These are phyloP conservation scores for Viridothelium virens DNA, from an alignment of 495 filamentous ascomycete species.

Conservation along the genomic window DNA sequence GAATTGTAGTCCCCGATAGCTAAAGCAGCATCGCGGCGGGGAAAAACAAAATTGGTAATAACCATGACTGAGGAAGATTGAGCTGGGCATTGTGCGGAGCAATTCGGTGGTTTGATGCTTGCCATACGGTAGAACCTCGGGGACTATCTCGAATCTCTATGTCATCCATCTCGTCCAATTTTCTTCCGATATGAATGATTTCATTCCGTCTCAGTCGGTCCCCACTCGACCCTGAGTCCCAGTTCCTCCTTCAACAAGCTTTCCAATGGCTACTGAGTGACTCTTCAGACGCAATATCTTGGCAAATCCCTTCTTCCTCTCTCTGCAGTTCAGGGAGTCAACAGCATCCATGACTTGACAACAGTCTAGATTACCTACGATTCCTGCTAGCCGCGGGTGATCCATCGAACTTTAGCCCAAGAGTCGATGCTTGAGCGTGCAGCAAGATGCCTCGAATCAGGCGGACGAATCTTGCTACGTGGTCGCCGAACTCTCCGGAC, in stretches of 20 bases:
- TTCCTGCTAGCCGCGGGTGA: background rate
- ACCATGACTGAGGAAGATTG: constrained; percentile 54
- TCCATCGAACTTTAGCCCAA: background rate
- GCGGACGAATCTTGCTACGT: constrained; percentile 57
- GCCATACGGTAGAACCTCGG: background rate
- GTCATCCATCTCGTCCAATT: background rate
- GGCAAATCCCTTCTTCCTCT: background rate
- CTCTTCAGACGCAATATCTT: too few species aligned
- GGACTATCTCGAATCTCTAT: background rate
- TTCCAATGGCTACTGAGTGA: too few species aligned
- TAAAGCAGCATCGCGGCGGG: constrained; percentile 68
- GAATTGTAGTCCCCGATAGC: constrained; percentile 82
- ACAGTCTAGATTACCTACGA: background rate
- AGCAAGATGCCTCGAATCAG: constrained; percentile 67
- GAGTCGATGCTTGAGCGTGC: constrained; percentile 72
- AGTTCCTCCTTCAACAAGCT: too few species aligned
- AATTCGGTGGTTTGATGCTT: background rate
- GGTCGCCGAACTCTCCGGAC: constrained; percentile 47
- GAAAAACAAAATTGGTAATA: constrained; percentile 75
- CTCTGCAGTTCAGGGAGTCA: too few species aligned
- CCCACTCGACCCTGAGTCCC: too few species aligned
- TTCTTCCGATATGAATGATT: background rate
- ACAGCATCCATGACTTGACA: background rate
- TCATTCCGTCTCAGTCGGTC: too few species aligned
- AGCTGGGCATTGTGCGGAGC: background rate